These are phyloP conservation scores for Puccinia novopanici DNA, from an alignment of 1,284 basidiomycete genomes.

Conservation along the genomic window DNA sequence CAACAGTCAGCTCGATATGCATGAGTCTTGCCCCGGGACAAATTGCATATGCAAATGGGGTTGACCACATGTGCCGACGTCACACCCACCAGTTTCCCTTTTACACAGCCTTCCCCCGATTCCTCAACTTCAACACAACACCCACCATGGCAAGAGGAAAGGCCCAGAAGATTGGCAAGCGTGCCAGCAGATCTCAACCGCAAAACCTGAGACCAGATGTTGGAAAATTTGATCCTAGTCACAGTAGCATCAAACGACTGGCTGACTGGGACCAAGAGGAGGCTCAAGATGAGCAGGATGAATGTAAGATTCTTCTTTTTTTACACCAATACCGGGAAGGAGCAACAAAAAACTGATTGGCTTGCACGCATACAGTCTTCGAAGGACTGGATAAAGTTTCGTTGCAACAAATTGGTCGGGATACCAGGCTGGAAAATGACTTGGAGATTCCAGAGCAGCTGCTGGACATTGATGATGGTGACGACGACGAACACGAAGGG, in stretches of 20 bases:
- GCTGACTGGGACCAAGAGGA: slow-evolving; percentile 46
- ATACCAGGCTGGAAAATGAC: slow-evolving; percentile 30
- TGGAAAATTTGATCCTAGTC: slow-evolving; percentile 21
- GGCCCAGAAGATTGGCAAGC: neutral
- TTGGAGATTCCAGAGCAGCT: slow-evolving; percentile 41
- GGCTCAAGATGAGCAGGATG: slow-evolving; percentile 41
- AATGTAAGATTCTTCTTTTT: slow-evolving; percentile 20
- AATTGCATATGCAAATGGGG: slow-evolving; percentile 16
- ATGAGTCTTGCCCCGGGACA: no score
- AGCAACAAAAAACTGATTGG: neutral
- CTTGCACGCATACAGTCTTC: slow-evolving; percentile 19
- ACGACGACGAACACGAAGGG: slow-evolving; percentile 19
- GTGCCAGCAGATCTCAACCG: neutral
- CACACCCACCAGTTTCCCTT: neutral
- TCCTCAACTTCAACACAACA: neutral
- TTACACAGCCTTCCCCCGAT: neutral
- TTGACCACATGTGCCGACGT: neutral
- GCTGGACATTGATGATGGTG: slow-evolving; percentile 36
- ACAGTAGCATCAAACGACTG: slow-evolving; percentile 41
- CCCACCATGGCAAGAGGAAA: slow-evolving; percentile 4
- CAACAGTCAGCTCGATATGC: no score
- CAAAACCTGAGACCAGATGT: slow-evolving; percentile 12
- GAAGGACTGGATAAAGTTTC: slow-evolving; percentile 42
- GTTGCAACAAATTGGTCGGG: slow-evolving; percentile 18
- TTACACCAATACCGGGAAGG: neutral